phyloP scores from a whole-genome alignment of 2,329 filamentous ascomycete species.

The Teratosphaeria zuluensis region DNA sequence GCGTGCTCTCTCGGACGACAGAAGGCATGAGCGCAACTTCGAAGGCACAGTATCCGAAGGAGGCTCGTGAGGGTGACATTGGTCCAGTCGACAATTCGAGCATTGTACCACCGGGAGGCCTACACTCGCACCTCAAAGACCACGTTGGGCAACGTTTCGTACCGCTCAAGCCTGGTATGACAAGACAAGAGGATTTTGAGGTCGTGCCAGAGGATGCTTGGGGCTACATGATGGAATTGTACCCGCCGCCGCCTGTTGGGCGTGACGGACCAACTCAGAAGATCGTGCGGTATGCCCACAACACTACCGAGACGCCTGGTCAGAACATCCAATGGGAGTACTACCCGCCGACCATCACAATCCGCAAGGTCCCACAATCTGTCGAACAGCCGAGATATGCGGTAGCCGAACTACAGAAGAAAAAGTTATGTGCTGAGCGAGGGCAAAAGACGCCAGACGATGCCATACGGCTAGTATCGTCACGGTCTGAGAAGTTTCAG shows the following conservation, averaged over 20 bases:
- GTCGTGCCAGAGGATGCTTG: constrained; percentile 72
- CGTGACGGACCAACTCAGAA: constrained; percentile 51
- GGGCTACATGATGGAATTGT: constrained; percentile 72
- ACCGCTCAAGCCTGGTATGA: constrained; percentile 58
- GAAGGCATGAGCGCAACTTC: constrained; percentile 48
- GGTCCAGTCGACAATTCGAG: constrained; percentile 83
- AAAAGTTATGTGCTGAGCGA: constrained; percentile 3
- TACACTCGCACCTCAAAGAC: constrained; percentile 13
- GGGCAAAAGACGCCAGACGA: constrained; percentile 32
- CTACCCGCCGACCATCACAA: constrained; percentile 72
- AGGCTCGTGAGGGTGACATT: constrained; percentile 52
- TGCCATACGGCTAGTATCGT: constrained; percentile 60
- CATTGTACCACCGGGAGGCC: constrained; percentile 45
- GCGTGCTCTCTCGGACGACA: constrained; percentile 57
- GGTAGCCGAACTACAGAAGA: constrained; percentile 10
- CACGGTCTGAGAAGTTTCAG: constrained; percentile 59
- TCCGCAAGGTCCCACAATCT: constrained; percentile 64
- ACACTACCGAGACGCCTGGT: constrained; percentile 52
- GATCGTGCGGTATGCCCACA: constrained; percentile 67
- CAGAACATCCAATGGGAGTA: constrained; percentile 72
- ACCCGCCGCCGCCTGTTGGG: constrained; percentile 41
- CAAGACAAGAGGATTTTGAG: constrained; percentile 60
- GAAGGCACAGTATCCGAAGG: constrained; percentile 38
- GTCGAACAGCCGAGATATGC: constrained; percentile 6
- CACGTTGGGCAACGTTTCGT: constrained; percentile 44